Percentiles rank a stretch among this genome's conserved stretches.
These are phyloP conservation scores for Raphanus hybrid DNA, from an alignment of 441 rosid genomes.

Conservation along the genomic window DNA sequence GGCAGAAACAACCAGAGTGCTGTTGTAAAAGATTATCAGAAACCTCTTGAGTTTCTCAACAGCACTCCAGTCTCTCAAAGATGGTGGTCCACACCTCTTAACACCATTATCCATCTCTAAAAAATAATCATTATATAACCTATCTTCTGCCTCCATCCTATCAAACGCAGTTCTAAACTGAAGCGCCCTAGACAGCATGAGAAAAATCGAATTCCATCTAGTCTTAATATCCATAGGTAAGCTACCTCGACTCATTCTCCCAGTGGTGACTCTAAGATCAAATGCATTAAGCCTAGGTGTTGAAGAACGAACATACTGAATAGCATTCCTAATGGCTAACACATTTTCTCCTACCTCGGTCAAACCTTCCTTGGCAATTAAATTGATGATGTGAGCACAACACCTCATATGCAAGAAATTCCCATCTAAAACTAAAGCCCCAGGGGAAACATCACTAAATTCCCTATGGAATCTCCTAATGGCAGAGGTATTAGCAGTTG, in stretches of 20 bases:
- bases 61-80: neutral
- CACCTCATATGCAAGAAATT: too few species aligned
- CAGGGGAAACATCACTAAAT: neutral
- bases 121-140: neutral
- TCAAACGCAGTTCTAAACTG: neutral
- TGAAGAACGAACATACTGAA: too few species aligned
- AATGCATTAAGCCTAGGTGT: too few species aligned
- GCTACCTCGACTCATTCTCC: too few species aligned
- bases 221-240: neutral
- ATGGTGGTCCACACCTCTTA: neutral
- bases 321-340: too few species aligned
- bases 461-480: neutral
- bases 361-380: too few species aligned
- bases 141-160: neutral
- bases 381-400: too few species aligned
- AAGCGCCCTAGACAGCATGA: neutral
- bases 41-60: neutral
- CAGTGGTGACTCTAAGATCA: too few species aligned
- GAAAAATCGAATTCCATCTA: neutral
- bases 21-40: neutral
- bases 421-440: neutral
- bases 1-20: neutral
- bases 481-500: neutral
- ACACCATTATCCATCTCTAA: neutral
- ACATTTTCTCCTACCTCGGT: too few species aligned